A percentile compares a stretch with the other conserved stretches of the same genome.
Evolutionary conservation across 495 filamentous ascomycete genomes (phyloP).

Genomic region (Aspergillus carlsbadensis): DNA sequence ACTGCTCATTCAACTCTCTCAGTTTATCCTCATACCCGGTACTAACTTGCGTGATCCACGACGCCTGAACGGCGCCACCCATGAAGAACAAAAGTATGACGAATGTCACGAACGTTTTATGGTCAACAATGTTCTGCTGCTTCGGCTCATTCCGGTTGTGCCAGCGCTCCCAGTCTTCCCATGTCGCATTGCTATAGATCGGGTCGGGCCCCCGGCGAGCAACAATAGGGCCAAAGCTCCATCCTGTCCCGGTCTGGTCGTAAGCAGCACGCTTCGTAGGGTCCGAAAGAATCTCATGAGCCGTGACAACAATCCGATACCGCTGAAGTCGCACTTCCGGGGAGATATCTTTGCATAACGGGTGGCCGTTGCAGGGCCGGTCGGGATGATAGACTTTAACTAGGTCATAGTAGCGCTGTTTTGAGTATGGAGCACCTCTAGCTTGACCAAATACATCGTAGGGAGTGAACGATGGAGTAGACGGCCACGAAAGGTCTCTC

Average conservation of each 20-base stretch:
- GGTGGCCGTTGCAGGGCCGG: slow-evolving; percentile 52
- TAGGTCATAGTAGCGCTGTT: slow-evolving; percentile 79
- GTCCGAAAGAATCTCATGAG: slow-evolving; percentile 88
- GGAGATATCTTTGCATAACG: slow-evolving; percentile 47
- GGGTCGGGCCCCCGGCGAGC: slow-evolving; percentile 24
- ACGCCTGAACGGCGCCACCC: slow-evolving; percentile 66
- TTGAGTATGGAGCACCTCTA: slow-evolving; percentile 68
- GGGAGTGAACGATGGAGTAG: slow-evolving; percentile 57
- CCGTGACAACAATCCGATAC: slow-evolving; percentile 81
- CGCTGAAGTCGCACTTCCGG: slow-evolving; percentile 69
- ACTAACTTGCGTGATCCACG: slow-evolving; percentile 59
- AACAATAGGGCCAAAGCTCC: slow-evolving; percentile 49
- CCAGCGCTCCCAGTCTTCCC: slow-evolving; percentile 98
- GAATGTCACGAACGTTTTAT: slow-evolving; percentile 69
- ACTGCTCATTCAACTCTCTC: slow-evolving; percentile 60
- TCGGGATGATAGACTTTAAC: slow-evolving; percentile 97
- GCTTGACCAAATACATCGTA: slow-evolving; percentile 82
- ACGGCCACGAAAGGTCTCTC: slow-evolving; percentile 38
- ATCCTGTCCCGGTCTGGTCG: slow-evolving; percentile 78
- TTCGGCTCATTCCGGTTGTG: slow-evolving; percentile 57
- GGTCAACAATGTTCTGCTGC: slow-evolving; percentile 65
- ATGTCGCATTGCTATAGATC: slow-evolving; percentile 83
- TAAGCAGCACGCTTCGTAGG: slow-evolving; percentile 75
- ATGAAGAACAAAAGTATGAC: slow-evolving; percentile 64
- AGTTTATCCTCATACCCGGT: slow-evolving; percentile 58